Conservation (phyloP, 495 filamentous ascomycete species). For the Xylaria venustula region DNA sequence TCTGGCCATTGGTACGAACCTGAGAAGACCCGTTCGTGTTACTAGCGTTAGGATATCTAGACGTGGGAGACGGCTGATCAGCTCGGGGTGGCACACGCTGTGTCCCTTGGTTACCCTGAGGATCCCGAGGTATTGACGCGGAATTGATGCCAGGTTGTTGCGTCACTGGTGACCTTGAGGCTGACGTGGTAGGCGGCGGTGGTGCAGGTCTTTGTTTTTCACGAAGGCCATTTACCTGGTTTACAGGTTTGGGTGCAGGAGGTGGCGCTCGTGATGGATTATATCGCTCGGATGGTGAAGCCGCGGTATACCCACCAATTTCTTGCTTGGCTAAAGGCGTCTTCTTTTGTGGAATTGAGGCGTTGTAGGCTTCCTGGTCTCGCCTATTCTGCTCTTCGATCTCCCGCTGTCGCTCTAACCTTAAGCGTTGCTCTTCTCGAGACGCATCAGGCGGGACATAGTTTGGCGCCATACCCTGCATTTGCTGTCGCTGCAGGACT, state of each 20-base stretch:
- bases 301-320: conserved; percentile 65
- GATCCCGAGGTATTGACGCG: conserved; percentile 18
- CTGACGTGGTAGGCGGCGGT: conserved; percentile 37
- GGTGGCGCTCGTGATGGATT: conserved; percentile 76
- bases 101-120: conserved; percentile 20
- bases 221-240: conserved; percentile 46
- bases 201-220: conserved; percentile 52
- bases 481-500: conserved; percentile 42
- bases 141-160: conserved; percentile 42
- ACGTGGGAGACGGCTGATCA: conserved; percentile 20
- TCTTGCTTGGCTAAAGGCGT: conserved; percentile 84
- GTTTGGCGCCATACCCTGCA: conserved; percentile 44
- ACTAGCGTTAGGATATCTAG: conserved; percentile 37
- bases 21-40: conserved; percentile 30
- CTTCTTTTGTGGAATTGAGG: conserved; percentile 75
- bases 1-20: conserved; percentile 35
- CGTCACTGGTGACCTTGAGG: conserved; percentile 37
- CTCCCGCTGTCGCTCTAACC: conserved; percentile 58
- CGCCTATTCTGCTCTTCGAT: conserved; percentile 64
- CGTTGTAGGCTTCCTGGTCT: conserved; percentile 82
- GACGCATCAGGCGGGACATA: conserved; percentile 59
- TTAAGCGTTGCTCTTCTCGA: conserved; percentile 46
- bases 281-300: conserved; percentile 62
- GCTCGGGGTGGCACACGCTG: conserved; percentile 26
- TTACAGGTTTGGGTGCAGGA: conserved; percentile 53